Conservation (phyloP, 129 eudicot genomes). For the Gnaphalium uliginosum region DNA sequence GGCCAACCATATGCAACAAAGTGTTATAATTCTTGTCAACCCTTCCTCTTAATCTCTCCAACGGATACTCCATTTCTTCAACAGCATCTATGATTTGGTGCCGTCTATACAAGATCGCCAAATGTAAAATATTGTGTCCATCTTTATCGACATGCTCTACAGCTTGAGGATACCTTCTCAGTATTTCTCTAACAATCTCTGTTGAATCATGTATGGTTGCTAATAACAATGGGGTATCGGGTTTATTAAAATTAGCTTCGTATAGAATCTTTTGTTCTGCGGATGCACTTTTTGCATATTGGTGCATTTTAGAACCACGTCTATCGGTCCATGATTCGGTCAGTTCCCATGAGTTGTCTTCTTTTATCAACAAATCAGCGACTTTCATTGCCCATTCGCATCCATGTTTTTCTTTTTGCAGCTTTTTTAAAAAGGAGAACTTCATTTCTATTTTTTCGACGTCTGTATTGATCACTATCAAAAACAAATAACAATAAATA, state of each 20-base stretch:
- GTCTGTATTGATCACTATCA: neutral
- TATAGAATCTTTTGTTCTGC: neutral
- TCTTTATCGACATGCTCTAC: conserved; percentile 39
- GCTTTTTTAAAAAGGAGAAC: neutral
- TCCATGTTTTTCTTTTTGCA: conserved; percentile 17
- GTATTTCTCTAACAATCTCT: conserved; percentile 38
- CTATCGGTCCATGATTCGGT: conserved; percentile 10
- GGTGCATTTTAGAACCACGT: neutral
- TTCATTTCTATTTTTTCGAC: neutral
- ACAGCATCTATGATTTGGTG: conserved; percentile 20
- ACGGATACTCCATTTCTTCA: conserved; percentile 28
- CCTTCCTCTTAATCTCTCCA: conserved; percentile 31
- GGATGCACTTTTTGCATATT: neutral
- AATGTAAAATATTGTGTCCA: conserved; percentile 37
- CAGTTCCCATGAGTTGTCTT: conserved; percentile 34
- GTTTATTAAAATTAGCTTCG: neutral
- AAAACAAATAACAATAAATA: too few species aligned
- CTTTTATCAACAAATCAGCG: conserved; percentile 23
- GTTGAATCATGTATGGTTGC: conserved; percentile 40
- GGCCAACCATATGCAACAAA: conserved; percentile 50
- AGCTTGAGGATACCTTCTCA: conserved; percentile 31
- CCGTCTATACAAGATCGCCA: conserved; percentile 35
- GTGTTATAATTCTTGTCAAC: conserved; percentile 33
- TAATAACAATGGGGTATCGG: conserved; percentile 40
- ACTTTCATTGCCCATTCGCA: conserved; percentile 32